These are phyloP conservation scores for Cryptococcus floricola DNA, from an alignment of 1,284 basidiomycete species.

Conservation along the genomic window DNA sequence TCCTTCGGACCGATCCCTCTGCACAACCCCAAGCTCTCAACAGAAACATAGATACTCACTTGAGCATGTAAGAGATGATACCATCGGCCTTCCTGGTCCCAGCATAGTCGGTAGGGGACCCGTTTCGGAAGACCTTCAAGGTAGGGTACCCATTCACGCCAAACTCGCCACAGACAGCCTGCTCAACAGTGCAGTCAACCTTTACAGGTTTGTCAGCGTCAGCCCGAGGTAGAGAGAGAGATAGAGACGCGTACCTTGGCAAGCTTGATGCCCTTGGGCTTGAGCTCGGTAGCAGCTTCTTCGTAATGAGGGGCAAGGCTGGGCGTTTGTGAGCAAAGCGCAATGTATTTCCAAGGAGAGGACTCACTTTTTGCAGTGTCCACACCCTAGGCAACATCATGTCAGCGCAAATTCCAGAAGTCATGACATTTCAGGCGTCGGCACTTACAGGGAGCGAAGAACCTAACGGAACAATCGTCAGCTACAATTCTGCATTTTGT, in stretches of 20 bases:
- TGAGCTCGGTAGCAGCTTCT: constrained; percentile 88
- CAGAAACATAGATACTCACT: constrained; percentile 58
- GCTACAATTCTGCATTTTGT: background rate
- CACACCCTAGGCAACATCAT: constrained; percentile 35
- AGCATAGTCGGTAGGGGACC: constrained; percentile 69
- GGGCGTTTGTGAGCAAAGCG: background rate
- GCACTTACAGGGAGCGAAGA: constrained; percentile 48
- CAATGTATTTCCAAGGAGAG: background rate
- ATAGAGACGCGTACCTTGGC: constrained; percentile 62
- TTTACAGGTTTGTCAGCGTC: constrained; percentile 13
- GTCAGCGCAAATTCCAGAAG: background rate
- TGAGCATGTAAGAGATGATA: constrained; percentile 95
- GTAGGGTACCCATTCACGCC: constrained; percentile 69
- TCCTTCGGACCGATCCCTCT: too few species aligned
- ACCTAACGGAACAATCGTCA: constrained; percentile 17
- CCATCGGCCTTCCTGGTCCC: constrained; percentile 94
- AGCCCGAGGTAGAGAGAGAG: background rate
- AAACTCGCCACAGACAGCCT: constrained; percentile 77
- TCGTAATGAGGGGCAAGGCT: constrained; percentile 86
- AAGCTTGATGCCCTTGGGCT: constrained; percentile 78
- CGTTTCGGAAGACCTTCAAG: constrained; percentile 83
- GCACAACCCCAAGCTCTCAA: too few species aligned
- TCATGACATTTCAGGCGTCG: background rate
- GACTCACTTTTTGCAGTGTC: constrained; percentile 49
- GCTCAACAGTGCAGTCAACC: constrained; percentile 87